phyloP scores from a whole-genome alignment of 2,329 filamentous ascomycete genomes.

The Colletotrichum eremochloae region DNA sequence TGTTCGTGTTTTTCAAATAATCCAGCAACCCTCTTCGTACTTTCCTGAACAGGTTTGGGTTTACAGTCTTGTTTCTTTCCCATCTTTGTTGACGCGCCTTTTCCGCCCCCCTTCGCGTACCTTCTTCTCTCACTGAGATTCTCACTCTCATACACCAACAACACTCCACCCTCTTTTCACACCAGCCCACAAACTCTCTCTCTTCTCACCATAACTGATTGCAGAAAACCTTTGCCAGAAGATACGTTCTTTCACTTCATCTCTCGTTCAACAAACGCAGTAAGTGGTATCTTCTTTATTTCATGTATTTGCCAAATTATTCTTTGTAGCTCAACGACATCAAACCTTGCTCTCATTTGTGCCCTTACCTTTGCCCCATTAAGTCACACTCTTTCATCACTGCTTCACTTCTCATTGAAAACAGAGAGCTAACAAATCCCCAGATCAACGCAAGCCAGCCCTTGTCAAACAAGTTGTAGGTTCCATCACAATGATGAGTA shows the following conservation, averaged over 20 bases:
- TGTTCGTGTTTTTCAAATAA: neutral
- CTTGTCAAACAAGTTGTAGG: conserved; percentile 7
- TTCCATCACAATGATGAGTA: conserved; percentile 25
- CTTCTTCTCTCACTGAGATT: conserved; percentile 13
- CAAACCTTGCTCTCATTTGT: neutral
- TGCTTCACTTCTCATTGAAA: neutral
- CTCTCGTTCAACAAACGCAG: conserved; percentile 14
- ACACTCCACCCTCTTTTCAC: conserved; percentile 5
- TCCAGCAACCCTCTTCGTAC: neutral
- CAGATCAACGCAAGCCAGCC: neutral
- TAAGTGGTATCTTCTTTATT: conserved; percentile 11
- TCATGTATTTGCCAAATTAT: neutral
- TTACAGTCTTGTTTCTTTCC: neutral
- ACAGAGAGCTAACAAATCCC: conserved; percentile 9
- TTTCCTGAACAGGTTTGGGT: conserved; percentile 5
- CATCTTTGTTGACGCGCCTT: conserved; percentile 24
- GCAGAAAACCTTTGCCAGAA: conserved; percentile 9
- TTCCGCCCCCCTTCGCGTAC: neutral
- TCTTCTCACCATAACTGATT: conserved; percentile 8
- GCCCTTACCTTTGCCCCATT: neutral
- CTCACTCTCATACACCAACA: conserved; percentile 3
- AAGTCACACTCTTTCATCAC: neutral
- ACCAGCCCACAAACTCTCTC: neutral
- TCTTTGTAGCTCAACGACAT: neutral
- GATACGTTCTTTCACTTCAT: neutral